These are phyloP conservation scores for Venustampulla echinocandica DNA, from an alignment of 495 filamentous ascomycete species.

Conservation along the genomic window DNA sequence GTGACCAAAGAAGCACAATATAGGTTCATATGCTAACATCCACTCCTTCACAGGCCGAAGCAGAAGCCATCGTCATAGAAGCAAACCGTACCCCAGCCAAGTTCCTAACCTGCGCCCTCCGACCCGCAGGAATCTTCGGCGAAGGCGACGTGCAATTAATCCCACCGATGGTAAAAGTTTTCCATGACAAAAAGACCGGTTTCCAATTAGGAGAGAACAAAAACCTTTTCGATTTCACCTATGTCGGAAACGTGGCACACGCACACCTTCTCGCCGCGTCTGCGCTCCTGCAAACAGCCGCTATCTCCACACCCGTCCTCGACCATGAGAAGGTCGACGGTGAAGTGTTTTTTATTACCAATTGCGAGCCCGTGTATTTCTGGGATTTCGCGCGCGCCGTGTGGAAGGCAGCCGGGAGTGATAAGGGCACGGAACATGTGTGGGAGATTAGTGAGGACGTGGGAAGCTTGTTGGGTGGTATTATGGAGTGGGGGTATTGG, in stretches of 20 bases:
- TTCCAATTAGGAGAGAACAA: conserved; percentile 84
- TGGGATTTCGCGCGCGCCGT: conserved; percentile 83
- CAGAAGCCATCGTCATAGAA: conserved; percentile 73
- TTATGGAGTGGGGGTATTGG: conserved; percentile 61
- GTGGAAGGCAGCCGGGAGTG: conserved; percentile 64
- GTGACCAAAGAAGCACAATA: not conserved
- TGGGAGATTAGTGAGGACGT: conserved; percentile 59
- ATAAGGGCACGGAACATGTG: conserved; percentile 54
- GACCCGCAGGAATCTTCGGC: conserved; percentile 85
- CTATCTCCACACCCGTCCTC: conserved; percentile 48
- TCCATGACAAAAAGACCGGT: conserved; percentile 54
- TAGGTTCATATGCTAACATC: conserved; percentile 4
- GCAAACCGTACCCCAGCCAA: conserved; percentile 65
- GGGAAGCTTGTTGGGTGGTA: conserved; percentile 53
- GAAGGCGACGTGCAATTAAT: conserved; percentile 70
- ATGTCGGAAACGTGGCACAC: conserved; percentile 70
- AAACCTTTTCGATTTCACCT: conserved; percentile 82
- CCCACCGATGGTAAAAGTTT: conserved; percentile 54
- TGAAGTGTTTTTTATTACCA: conserved; percentile 93
- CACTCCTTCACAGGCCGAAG: conserved; percentile 60
- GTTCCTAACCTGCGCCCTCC: conserved; percentile 71
- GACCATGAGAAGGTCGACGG: conserved; percentile 80
- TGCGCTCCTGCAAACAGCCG: conserved; percentile 56
- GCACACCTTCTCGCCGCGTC: conserved; percentile 63
- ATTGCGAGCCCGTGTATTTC: conserved; percentile 86